phyloP scores from a whole-genome alignment of 345 rosid species.

The Mallotus nudiflorus region DNA sequence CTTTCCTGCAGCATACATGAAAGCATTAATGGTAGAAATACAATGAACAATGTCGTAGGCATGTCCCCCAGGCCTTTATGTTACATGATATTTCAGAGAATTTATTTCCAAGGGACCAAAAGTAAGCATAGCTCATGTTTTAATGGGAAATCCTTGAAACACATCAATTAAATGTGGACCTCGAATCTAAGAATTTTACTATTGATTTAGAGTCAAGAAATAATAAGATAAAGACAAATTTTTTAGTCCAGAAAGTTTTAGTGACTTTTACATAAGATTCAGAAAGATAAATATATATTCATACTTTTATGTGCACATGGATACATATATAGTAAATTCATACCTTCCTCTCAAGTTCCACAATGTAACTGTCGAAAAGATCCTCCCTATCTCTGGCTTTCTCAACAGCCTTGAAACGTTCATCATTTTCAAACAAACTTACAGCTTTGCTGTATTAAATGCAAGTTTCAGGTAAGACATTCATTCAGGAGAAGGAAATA shows the following conservation, averaged over 20 bases:
- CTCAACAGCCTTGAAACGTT: conserved; percentile 93
- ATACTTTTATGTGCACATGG: not conserved
- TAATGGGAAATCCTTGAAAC: not conserved
- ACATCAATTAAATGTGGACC: not conserved
- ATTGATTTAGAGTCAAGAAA: not conserved
- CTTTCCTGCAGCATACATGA: conserved; percentile 56
- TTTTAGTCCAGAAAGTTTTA: not conserved
- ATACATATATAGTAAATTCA: not conserved
- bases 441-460: conserved; percentile 74
- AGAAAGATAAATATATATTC: not conserved
- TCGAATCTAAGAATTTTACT: not conserved
- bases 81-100: not conserved
- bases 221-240: not conserved
- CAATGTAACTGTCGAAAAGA: conserved; percentile 79
- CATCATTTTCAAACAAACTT: conserved; percentile 86
- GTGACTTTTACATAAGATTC: not conserved
- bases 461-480: conserved; percentile 30
- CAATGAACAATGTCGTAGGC: not conserved
- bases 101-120: not conserved
- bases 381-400: conserved; percentile 86
- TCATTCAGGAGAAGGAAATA: not conserved
- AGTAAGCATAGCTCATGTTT: not conserved
- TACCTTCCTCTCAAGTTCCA: conserved; percentile 97
- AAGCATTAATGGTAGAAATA: not conserved
- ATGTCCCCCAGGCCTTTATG: conserved; percentile 1